Conservation (phyloP, 208 protist genomes). For the Trypanosoma scelopori region DNA sequence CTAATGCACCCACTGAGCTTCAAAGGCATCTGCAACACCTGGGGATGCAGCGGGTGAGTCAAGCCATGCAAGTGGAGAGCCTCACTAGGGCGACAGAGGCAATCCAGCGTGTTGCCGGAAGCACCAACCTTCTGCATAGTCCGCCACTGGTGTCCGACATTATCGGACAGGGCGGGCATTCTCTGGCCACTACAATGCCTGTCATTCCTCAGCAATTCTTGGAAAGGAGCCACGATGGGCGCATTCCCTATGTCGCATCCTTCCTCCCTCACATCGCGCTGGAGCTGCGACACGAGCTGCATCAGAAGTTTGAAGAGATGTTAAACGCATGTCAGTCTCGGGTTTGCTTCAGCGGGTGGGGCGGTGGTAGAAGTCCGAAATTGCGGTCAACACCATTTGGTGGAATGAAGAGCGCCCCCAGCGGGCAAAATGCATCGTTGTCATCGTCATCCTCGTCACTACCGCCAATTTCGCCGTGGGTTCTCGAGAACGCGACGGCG, state of each 20-base stretch:
- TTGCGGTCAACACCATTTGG: background rate
- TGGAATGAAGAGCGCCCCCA: background rate
- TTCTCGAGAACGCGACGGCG: constrained; percentile 8
- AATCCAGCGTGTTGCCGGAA: constrained; percentile 40
- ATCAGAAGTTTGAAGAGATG: constrained; percentile 45
- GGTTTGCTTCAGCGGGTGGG: background rate
- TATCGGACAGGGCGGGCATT: constrained; percentile 45
- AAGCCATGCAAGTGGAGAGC: constrained; percentile 35
- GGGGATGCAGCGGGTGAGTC: constrained; percentile 39
- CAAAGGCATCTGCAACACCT: constrained; percentile 41
- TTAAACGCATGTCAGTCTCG: constrained; percentile 8
- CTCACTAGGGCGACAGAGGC: constrained; percentile 24
- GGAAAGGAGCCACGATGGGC: constrained; percentile 1
- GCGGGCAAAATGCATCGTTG: no score
- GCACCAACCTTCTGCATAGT: constrained; percentile 38
- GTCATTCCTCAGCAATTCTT: constrained; percentile 61
- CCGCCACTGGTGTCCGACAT: constrained; percentile 58
- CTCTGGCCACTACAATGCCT: constrained; percentile 52
- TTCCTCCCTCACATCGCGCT: constrained; percentile 82
- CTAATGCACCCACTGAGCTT: constrained; percentile 3
- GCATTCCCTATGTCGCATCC: constrained; percentile 41
- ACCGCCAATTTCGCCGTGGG: constrained; percentile 16
- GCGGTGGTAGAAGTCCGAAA: background rate
- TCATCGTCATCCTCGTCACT: no score
- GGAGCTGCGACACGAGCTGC: constrained; percentile 66